These are phyloP conservation scores for Mucor indicus DNA, from an alignment of 371 early-diverging fungal genomes.

Conservation along the genomic window DNA sequence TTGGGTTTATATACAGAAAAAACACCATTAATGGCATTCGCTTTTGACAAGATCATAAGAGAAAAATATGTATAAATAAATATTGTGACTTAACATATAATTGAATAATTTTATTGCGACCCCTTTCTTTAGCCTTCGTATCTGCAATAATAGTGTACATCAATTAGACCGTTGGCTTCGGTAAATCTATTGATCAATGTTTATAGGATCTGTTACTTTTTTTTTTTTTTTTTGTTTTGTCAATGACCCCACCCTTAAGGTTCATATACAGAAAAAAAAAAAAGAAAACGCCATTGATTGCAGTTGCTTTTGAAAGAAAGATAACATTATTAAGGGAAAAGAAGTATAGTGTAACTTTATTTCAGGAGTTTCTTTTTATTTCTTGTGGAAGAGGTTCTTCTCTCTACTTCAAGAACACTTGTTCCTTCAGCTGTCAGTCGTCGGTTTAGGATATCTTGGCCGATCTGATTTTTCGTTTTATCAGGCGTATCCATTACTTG, in stretches of 20 bases:
- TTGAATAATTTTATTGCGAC: too few relatives aligned
- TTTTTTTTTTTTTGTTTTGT: too few relatives aligned
- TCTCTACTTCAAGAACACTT: slow-evolving; percentile 8
- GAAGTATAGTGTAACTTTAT: neutral
- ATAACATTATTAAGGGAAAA: neutral
- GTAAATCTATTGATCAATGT: too few relatives aligned
- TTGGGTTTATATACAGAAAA: slow-evolving; percentile 47
- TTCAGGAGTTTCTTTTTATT: slow-evolving; percentile 1
- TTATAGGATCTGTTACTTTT: too few relatives aligned
- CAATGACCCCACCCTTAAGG: too few relatives aligned
- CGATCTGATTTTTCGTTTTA: slow-evolving; percentile 4
- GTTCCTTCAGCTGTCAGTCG: slow-evolving; percentile 14
- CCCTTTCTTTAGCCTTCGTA: too few relatives aligned
- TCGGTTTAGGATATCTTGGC: slow-evolving; percentile 10
- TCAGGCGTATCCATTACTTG: slow-evolving; percentile 9
- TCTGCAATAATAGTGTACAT: too few relatives aligned
- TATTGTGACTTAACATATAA: neutral
- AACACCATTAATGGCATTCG: slow-evolving; percentile 31
- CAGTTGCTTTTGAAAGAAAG: too few relatives aligned
- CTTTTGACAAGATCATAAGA: slow-evolving; percentile 2
- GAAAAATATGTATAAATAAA: neutral
- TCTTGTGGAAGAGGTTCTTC: slow-evolving; percentile 7
- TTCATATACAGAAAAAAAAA: too few relatives aligned
- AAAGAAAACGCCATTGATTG: too few relatives aligned
- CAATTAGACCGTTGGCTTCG: too few relatives aligned